These are phyloP conservation scores for Dictyostelium brefeldianum DNA, from an alignment of 78 protist species.

Conservation along the genomic window DNA sequence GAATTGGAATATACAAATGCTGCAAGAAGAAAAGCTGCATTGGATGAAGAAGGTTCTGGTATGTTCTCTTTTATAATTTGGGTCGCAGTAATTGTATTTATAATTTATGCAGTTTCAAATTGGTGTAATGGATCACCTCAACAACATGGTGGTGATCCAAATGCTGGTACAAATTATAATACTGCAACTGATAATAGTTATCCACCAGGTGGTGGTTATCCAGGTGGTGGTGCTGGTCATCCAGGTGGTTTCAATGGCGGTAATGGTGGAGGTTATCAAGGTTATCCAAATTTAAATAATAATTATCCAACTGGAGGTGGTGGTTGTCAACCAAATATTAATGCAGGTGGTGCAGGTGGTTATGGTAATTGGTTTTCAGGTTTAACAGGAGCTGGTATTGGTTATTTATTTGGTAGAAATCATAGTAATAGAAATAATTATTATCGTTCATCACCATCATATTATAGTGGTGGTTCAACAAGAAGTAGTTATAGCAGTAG, in stretches of 20 bases:
- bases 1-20: conserved; percentile 44
- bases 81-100: background rate
- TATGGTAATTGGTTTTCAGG: conserved; percentile 10
- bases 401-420: conserved; percentile 38
- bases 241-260: background rate
- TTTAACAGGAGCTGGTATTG: conserved; percentile 18
- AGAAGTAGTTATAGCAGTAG: background rate
- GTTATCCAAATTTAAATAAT: conserved; percentile 7
- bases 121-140: background rate
- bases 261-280: background rate
- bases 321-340: background rate
- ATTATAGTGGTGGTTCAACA: background rate
- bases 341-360: background rate
- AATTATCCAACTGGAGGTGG: background rate
- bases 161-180: background rate
- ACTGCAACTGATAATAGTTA: background rate
- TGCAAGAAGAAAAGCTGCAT: background rate
- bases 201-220: background rate
- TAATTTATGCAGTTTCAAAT: background rate
- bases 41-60: background rate
- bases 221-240: background rate
- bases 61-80: background rate
- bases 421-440: background rate
- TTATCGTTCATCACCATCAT: background rate
- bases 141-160: background rate